Evolutionary conservation across 129 eudicot genomes (phyloP), one percentile per base, ranked within the genome.

Genomic region (Arctium lappa): DNA sequence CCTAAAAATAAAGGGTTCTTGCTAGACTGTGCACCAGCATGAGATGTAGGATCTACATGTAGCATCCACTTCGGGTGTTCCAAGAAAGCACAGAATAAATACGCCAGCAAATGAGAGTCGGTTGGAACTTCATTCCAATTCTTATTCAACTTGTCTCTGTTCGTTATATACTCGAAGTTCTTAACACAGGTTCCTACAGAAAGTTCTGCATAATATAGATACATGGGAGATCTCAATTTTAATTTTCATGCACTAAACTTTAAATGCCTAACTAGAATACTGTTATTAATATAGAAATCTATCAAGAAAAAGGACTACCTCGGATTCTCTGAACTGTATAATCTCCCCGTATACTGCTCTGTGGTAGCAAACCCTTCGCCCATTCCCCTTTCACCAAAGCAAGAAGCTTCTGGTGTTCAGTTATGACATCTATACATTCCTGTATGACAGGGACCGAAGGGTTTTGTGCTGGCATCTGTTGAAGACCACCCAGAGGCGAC

Each of bases 61-160:
- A 95, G 88, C 98, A 89, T 88, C 99, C 99, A 95, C 78, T 89
- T 93, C 13, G 99, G 99, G 81, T 92, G 90, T 85, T 95, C 99
- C 87, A 95, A 46, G 85, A 93, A 93, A 75, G 97, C 97, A 88
- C 97, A 95, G 83, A 95, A 93, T 18, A 95, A 81, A 86, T 95
- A 95, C 42, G 93, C 79, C 73, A 93, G 97, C 79, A 95, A 80
- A 87, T 93, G 99, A 81, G 97, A 93, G 78, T 95, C 98, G 1
- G 92, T 86, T 8, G 99, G 99, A 83, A 93, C 91, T 86, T 95
- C 99, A 39, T 87, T 90, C 97, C 97, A 95, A 82, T 95, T 95
- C 84, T 91, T 95, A 76, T 89, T 92, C 32, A 82, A 84, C 71
- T 87, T 92, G 81, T 88, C 97, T 37, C 75, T 91, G 18, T 85